These are phyloP conservation scores for Tanacetum coccineum DNA, from an alignment of 129 eudicot species.

Conservation along the genomic window DNA sequence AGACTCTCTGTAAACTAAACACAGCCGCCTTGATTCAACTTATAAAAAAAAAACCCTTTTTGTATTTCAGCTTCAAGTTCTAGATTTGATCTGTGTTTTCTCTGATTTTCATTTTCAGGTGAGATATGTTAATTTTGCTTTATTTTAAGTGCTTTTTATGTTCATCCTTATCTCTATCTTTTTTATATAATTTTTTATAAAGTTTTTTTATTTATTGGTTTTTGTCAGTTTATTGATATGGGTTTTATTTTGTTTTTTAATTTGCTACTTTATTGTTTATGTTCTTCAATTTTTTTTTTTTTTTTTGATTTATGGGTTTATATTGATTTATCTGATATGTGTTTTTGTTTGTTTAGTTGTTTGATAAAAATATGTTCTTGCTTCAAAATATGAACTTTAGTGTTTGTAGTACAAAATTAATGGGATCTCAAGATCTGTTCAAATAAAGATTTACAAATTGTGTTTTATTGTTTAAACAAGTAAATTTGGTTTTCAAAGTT, in stretches of 20 bases:
- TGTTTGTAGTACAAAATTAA: neutral
- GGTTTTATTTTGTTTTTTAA: neutral
- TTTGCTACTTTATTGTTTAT: neutral
- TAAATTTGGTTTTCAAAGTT: neutral
- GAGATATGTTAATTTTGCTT: neutral
- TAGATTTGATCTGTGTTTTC: constrained; percentile 3
- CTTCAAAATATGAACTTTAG: neutral
- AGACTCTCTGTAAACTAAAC: no score
- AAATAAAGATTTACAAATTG: neutral
- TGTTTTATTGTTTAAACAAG: neutral
- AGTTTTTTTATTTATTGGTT: neutral
- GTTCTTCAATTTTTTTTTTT: no score
- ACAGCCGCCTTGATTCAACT: no score
- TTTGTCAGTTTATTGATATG: neutral
- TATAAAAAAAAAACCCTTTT: constrained; percentile 3
- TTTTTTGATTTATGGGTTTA: no score
- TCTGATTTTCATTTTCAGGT: neutral
- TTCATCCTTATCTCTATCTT: neutral
- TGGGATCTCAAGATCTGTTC: constrained; percentile 18
- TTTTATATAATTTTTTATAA: neutral
- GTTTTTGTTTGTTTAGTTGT: neutral
- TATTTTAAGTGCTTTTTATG: neutral
- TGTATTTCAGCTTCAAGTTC: neutral
- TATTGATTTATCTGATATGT: neutral
- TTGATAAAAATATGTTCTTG: neutral